A percentile compares a stretch with the other conserved stretches of the same genome.
These are phyloP conservation scores for Pyrenophora seminiperda DNA, from an alignment of 2,329 filamentous ascomycete genomes.

Conservation along the genomic window DNA sequence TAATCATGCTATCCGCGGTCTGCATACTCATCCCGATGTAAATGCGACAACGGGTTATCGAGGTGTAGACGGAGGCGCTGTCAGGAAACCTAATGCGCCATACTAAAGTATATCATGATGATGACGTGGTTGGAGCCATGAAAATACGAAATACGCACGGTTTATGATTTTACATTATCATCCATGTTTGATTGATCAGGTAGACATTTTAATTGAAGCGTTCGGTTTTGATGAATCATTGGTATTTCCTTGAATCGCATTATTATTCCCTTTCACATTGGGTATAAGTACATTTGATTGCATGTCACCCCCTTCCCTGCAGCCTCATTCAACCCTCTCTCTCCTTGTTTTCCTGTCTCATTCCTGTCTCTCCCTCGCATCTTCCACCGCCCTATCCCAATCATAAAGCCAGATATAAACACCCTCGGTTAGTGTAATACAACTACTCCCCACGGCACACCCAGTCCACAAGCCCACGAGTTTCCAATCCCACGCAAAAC, in stretches of 20 bases:
- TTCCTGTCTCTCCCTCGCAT: constrained; percentile 37
- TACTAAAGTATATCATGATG: not conserved
- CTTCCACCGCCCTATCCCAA: constrained; percentile 41
- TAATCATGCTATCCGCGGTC: constrained; percentile 34
- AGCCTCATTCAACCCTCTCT: too few relatives aligned
- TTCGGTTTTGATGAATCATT: too few relatives aligned
- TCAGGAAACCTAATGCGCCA: not conserved
- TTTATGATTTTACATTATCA: too few relatives aligned
- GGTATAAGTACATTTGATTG: too few relatives aligned
- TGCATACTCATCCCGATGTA: constrained; percentile 20
- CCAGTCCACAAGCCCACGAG: constrained; percentile 48
- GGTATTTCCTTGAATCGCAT: too few relatives aligned
- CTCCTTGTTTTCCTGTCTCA: not conserved
- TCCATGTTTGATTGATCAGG: too few relatives aligned
- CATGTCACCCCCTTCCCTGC: too few relatives aligned
- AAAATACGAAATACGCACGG: too few relatives aligned
- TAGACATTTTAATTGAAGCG: too few relatives aligned
- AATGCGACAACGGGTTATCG: too few relatives aligned
- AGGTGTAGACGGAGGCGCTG: not conserved
- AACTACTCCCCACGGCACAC: constrained; percentile 40
- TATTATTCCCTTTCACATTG: too few relatives aligned
- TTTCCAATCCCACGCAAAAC: constrained; percentile 44
- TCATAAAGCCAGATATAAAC: constrained; percentile 37
- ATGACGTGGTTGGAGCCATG: too few relatives aligned
- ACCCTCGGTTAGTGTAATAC: constrained; percentile 44